phyloP scores from a whole-genome alignment of 495 filamentous ascomycete species.

The Podospora conica region DNA sequence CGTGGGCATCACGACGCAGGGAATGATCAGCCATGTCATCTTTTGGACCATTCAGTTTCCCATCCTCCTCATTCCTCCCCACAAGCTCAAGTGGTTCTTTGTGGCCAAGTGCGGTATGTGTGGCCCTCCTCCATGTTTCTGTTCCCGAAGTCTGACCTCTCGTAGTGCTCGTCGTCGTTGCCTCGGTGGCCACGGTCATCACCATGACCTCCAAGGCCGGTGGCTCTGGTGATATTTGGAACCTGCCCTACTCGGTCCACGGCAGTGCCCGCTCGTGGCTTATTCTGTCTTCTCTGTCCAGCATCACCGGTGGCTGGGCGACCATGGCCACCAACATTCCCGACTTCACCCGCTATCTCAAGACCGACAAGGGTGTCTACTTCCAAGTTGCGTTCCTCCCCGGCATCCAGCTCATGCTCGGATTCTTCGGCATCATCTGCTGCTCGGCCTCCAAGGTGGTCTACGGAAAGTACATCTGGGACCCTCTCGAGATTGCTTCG shows the following conservation, averaged over 20 bases:
- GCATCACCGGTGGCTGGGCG: slow-evolving; percentile 29
- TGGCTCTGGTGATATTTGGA: slow-evolving; percentile 41
- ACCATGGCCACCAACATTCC: slow-evolving; percentile 43
- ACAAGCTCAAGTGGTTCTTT: slow-evolving; percentile 47
- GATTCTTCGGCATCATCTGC: slow-evolving; percentile 47
- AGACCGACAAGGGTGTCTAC: slow-evolving; percentile 46
- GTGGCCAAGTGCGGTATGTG: slow-evolving; percentile 38
- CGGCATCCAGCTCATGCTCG: slow-evolving; percentile 48
- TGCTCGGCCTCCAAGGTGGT: slow-evolving; percentile 45
- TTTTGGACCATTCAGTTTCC: slow-evolving; percentile 46
- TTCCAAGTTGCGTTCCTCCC: slow-evolving; percentile 52
- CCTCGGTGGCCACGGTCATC: slow-evolving; percentile 38
- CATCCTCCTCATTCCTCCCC: slow-evolving; percentile 44
- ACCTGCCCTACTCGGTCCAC: slow-evolving; percentile 30
- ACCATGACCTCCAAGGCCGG: slow-evolving; percentile 41
- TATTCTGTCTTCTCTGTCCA: slow-evolving; percentile 27
- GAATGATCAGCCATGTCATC: slow-evolving; percentile 44
- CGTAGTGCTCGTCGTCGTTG: slow-evolving; percentile 32
- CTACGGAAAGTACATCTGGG: slow-evolving; percentile 54
- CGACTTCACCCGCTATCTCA: slow-evolving; percentile 56
- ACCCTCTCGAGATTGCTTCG: slow-evolving; percentile 49
- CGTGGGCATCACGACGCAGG: slow-evolving; percentile 46
- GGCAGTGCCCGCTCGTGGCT: slow-evolving; percentile 24
- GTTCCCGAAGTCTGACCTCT: not conserved
- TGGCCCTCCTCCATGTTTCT: not conserved